phyloP scores from a whole-genome alignment of 169 alveolate species.

The Besnoitia besnoiti region DNA sequence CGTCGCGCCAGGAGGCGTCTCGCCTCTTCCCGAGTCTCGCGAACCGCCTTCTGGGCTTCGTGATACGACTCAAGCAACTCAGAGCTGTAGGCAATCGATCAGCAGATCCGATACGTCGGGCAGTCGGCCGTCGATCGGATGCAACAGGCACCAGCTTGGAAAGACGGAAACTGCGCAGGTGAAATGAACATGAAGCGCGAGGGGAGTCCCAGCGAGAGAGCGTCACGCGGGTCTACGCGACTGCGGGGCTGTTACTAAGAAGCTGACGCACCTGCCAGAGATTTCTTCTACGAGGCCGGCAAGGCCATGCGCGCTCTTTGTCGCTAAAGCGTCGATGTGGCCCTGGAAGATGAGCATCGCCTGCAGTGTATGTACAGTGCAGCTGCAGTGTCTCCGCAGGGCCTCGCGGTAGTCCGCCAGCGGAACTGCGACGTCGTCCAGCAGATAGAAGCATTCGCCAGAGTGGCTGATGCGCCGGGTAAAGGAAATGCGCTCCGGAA shows the following conservation, averaged over 20 bases:
- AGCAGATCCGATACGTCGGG: neutral
- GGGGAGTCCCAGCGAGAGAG: no score
- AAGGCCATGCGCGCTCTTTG: conserved; percentile 17
- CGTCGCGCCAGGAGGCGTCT: neutral
- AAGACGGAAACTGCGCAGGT: no score
- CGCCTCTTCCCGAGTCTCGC: conserved; percentile 30
- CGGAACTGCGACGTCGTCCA: conserved; percentile 12
- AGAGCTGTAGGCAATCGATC: neutral
- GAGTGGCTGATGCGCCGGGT: conserved; percentile 10
- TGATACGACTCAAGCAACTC: neutral
- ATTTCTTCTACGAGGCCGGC: conserved; percentile 21
- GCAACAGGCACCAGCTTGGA: no score
- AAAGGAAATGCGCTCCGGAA: neutral
- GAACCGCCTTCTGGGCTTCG: conserved; percentile 13
- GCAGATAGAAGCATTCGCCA: neutral
- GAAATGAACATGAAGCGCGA: no score
- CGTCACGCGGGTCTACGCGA: no score
- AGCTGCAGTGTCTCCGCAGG: conserved; percentile 34
- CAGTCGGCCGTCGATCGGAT: neutral
- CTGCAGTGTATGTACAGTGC: conserved; percentile 40
- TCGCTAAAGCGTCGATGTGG: conserved; percentile 29
- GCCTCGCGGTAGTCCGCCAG: conserved; percentile 7
- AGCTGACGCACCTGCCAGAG: conserved; percentile 37
- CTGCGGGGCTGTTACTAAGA: no score
- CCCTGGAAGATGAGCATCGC: conserved; percentile 39